A percentile compares a stretch with the other conserved stretches of the same genome.
phyloP scores from a whole-genome alignment of 495 filamentous ascomycete genomes.

The Xylaria telfairii region DNA sequence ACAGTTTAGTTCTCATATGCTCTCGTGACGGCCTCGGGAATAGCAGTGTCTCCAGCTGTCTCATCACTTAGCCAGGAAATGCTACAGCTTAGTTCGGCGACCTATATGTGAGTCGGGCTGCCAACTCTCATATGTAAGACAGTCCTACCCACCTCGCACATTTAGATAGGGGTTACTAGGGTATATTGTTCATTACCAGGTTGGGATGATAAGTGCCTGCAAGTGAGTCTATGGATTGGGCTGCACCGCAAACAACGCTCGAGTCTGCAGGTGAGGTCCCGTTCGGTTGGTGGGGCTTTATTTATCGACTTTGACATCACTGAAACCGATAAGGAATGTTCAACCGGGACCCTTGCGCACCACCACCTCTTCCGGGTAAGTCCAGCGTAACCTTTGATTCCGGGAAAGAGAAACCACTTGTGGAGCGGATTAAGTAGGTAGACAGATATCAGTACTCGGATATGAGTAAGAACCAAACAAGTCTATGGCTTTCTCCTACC shows the following conservation, averaged over 20 bases:
- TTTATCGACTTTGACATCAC: conserved; percentile 23
- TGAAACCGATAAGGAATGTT: conserved; percentile 19
- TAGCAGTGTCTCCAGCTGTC: conserved; percentile 1
- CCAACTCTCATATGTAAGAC: conserved; percentile 12
- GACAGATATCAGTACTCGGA: neutral
- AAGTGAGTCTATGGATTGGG: neutral
- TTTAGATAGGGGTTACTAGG: neutral
- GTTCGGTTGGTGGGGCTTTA: conserved; percentile 11
- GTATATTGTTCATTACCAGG: neutral
- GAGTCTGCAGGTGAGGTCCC: conserved; percentile 10
- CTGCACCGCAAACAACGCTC: neutral
- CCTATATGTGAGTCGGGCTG: conserved; percentile 15
- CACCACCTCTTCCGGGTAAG: conserved; percentile 13
- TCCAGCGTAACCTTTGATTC: neutral
- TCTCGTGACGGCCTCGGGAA: neutral
- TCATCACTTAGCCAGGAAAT: conserved; percentile 12
- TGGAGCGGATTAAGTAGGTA: too few relatives aligned
- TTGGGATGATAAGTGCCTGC: neutral
- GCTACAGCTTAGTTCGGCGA: too few relatives aligned
- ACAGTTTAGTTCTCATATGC: conserved; percentile 9
- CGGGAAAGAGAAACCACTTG: neutral
- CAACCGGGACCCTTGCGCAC: conserved; percentile 12
- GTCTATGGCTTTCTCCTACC: neutral
- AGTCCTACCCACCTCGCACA: neutral
- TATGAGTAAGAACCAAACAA: neutral